A percentile compares a stretch with the other conserved stretches of the same genome.
These are phyloP conservation scores for Lyophyllum semitale DNA, from an alignment of 768 basidiomycete species.

Conservation along the genomic window DNA sequence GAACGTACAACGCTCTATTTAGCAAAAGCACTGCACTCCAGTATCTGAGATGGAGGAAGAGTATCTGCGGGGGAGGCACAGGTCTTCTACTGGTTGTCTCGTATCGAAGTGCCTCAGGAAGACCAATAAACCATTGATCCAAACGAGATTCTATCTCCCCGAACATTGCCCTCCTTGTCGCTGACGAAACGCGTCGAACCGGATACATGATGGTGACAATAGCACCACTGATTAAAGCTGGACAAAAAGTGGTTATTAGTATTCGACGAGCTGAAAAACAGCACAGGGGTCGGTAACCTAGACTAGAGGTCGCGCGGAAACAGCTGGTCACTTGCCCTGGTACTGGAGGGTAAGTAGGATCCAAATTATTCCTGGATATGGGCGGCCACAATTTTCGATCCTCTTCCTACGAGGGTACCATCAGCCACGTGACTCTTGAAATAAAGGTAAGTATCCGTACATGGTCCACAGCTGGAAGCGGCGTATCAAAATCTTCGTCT, in stretches of 20 bases:
- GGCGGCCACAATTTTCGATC: conserved; percentile 60
- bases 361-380: conserved; percentile 35
- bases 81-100: conserved; percentile 55
- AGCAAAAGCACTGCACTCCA: conserved; percentile 75
- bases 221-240: conserved; percentile 68
- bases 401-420: conserved; percentile 44
- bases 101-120: conserved; percentile 65
- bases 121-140: conserved; percentile 72
- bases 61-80: conserved; percentile 62
- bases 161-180: conserved; percentile 50
- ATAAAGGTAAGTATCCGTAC: conserved; percentile 33
- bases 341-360: conserved; percentile 47
- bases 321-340: conserved; percentile 51
- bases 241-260: neutral
- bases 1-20: conserved; percentile 77
- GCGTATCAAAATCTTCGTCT: conserved; percentile 71
- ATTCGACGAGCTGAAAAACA: neutral
- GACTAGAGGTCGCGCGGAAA: conserved; percentile 55
- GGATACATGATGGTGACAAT: conserved; percentile 74
- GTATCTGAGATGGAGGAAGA: conserved; percentile 74
- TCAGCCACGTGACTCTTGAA: neutral
- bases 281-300: conserved; percentile 46
- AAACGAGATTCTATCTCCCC: conserved; percentile 63
- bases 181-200: conserved; percentile 49
- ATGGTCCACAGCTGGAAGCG: conserved; percentile 55